phyloP scores from a whole-genome alignment of 2,329 filamentous ascomycete species.

The Beauveria sp. region DNA sequence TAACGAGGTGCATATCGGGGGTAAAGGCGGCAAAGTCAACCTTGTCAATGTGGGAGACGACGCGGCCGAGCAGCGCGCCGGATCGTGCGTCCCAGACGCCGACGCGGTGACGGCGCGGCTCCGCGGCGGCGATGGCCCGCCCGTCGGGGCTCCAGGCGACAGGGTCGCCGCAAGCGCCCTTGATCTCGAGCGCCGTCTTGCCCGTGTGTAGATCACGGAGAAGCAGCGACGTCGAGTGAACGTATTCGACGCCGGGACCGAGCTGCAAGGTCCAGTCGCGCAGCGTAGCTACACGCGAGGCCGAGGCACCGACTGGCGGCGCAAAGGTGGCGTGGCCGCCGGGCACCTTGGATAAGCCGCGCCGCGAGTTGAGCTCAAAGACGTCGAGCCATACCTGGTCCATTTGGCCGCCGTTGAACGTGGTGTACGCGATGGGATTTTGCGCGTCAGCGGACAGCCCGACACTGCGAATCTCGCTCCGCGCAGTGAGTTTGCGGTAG shows the following conservation, averaged over 20 bases:
- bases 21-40: constrained; percentile 32
- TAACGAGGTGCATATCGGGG: constrained; percentile 25
- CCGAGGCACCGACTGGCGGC: constrained; percentile 10
- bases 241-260: constrained; percentile 22
- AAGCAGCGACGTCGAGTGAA: constrained; percentile 24
- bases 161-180: constrained; percentile 22
- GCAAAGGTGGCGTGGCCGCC: constrained; percentile 24
- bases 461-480: constrained; percentile 25
- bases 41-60: constrained; percentile 28
- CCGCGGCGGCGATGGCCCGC: constrained; percentile 24
- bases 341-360: constrained; percentile 23
- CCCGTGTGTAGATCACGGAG: constrained; percentile 24
- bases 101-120: constrained; percentile 20
- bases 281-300: constrained; percentile 22
- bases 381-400: constrained; percentile 29
- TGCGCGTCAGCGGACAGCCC: constrained; percentile 21
- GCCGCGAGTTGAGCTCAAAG: constrained; percentile 22
- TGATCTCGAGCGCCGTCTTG: constrained; percentile 25
- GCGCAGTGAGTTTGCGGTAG: constrained; percentile 21
- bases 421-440: constrained; percentile 20
- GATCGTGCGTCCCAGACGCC: constrained; percentile 26
- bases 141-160: constrained; percentile 28
- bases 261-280: constrained; percentile 25
- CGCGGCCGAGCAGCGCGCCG: constrained; percentile 21
- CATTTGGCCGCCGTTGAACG: constrained; percentile 22